Percentiles rank a stretch among this genome's conserved stretches.
Conservation (phyloP, 306 rosid species). For the Luffa acutangula region DNA sequence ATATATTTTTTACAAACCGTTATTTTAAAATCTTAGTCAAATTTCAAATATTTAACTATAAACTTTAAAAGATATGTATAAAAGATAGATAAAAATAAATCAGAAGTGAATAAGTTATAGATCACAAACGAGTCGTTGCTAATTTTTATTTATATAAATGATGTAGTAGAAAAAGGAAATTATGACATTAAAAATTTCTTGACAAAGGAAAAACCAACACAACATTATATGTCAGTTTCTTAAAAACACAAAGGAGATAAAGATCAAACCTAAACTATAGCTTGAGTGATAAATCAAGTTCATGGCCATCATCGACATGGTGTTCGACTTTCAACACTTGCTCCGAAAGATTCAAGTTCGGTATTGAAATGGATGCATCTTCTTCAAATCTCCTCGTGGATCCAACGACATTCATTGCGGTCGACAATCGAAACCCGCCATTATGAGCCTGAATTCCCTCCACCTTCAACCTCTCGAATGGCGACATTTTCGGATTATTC, state of each 20-base stretch:
- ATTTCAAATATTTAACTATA: no score
- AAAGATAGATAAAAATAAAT: no score
- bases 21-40: no score
- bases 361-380: not conserved
- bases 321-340: not conserved
- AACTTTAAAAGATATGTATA: no score
- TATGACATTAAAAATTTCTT: not conserved
- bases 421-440: not conserved
- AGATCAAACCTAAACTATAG: constrained; percentile 18
- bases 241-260: not conserved
- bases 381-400: not conserved
- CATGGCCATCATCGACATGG: not conserved
- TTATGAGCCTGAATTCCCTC: constrained; percentile 1
- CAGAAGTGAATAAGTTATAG: no score
- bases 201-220: not conserved
- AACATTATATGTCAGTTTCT: not conserved
- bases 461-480: not conserved
- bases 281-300: constrained; percentile 45
- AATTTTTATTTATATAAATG: not conserved
- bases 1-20: no score
- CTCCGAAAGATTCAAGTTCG: not conserved
- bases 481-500: not conserved
- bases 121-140: not conserved
- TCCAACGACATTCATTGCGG: not conserved
- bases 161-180: not conserved